These are phyloP conservation scores for Neofusicoccum kwambonambiense DNA, from an alignment of 2,329 filamentous ascomycete genomes.

Conservation along the genomic window DNA sequence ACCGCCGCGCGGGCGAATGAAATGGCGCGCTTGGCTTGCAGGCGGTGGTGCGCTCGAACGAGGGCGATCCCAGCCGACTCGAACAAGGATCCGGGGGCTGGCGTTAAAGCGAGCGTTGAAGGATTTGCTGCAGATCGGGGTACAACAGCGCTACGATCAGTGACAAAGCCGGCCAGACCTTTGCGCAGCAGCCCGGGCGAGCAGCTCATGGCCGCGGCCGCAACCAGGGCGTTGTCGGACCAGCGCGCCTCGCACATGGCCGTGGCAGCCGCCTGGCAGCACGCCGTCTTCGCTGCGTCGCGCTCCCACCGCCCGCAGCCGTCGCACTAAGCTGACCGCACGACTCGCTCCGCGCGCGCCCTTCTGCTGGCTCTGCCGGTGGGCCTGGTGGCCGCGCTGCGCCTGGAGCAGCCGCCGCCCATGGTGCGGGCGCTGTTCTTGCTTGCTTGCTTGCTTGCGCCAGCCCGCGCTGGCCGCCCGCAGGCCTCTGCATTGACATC, in stretches of 20 bases:
- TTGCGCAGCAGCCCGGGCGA: constrained; percentile 5
- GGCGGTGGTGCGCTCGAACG: constrained; percentile 12
- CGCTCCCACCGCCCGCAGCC: background rate
- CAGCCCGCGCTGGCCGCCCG: background rate
- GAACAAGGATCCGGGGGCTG: constrained; percentile 12
- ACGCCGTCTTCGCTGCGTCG: background rate
- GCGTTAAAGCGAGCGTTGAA: constrained; percentile 17
- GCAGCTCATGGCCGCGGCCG: background rate
- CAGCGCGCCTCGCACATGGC: constrained; percentile 9
- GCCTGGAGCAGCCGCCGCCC: constrained; percentile 5
- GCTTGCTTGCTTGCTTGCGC: constrained; percentile 10
- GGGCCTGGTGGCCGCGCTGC: background rate
- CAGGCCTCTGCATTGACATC: constrained; percentile 14
- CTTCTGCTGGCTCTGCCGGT: background rate
- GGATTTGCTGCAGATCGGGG: constrained; percentile 20
- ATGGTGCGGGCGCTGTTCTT: background rate
- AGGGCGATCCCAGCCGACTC: constrained; percentile 18
- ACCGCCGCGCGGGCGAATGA: constrained; percentile 13
- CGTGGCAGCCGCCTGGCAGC: constrained; percentile 13
- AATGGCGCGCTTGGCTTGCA: constrained; percentile 18
- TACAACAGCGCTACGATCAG: constrained; percentile 13
- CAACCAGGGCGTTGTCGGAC: constrained; percentile 10
- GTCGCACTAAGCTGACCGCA: constrained; percentile 12
- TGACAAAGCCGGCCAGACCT: constrained; percentile 18
- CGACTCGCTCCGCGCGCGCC: background rate